Evolutionary conservation across 192 early-diverging fungal genomes (phyloP), one percentile per base, ranked within the genome.

Genomic region (Entomortierella lignicola): DNA sequence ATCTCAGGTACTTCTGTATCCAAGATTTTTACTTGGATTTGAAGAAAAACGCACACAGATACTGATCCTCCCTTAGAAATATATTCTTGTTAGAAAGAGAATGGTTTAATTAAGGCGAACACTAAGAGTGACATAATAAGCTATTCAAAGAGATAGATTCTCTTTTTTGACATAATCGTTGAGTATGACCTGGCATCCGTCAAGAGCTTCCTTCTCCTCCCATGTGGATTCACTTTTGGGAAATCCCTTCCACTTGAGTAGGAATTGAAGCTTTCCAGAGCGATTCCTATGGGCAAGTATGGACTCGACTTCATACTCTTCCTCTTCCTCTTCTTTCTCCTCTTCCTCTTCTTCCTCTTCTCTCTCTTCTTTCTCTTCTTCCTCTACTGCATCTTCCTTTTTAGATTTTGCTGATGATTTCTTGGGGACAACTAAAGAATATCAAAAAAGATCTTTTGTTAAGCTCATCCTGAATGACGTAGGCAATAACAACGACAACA

Each of bases 1-100:
- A 70, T 65, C 75, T 66, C 75, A 79, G 75, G 75, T 79, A 79
- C 75, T 79, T 79, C 75, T 70, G 75, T 32, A 74, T 53, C 18
- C n/a, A 11, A 26, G 25, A 43, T 27, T 11, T 63, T 23, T 0
- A 17, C 2, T 34, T 30, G 26, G 20, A 56, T 5, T 70, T 69
- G 75, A 79, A 79, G 75, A 79, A 51, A 66, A 29, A 67, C 31
- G 25, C 66, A 64, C 67, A 79, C 15, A 60, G 51, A 66, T 79
- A 65, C 75, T 79, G 75, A 79, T 79, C 67, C 72, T 61, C 52
- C 41, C 37, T 17, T 6, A 25, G 20, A 5, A 15, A 39, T 34
- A 17, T 7, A 32, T n/a, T n/a, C n/a, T n/a, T n/a, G n/a, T n/a
- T n/a, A n/a, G n/a, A n/a, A n/a, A n/a, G n/a, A n/a, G n/a, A n/a